Base-by-base conservation (phyloP, 2,329 filamentous ascomycete species). In the Colletotrichum chrysophilum region DNA sequence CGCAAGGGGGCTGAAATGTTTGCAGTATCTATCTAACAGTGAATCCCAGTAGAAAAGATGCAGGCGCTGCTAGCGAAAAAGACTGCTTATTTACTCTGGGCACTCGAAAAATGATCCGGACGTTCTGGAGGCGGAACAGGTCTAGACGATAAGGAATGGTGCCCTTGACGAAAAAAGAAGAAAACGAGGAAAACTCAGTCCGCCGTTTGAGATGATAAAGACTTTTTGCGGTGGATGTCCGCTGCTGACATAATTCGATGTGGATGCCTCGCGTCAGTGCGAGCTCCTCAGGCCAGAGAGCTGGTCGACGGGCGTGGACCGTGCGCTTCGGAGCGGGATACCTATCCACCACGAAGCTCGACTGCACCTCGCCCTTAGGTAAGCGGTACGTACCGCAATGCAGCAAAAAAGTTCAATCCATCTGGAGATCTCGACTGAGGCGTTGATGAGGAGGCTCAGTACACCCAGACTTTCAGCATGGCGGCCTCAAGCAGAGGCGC, bases 51-150 rank as follows among this genome's bases (percentile, higher is more conserved):
- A 85, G 86, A 83, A 79, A 87, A 87, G 84, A 83, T 78, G 91
- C 94, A 96, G 95, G 94, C 93, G 93, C 94, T 92, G 96, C 94
- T 98, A 98, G 96, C 96, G 96, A 96, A 98, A 96, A 95, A 94
- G 94, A 94, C 94, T 95, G 94, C 93, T 87, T 77, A 43, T 83
- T 87, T 94, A 84, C 84, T 98, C 94, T 98, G 85, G 95, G 95
- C 96, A 97, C 92, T 88, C 86, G 86, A 92, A 86, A 90, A 97
- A 98, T 98, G 96, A 93, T 96, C 95, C 95, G 91, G 91, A 93
- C 92, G 91, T 93, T 91, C 90, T 94, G 90, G 92, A 88, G 86
- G 85, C 86, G 84, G 87, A 86, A 89, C 89, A 89, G 91, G 89
- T 93, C 91, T 93, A 96, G 95, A 96, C 91, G 96, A 98, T 98